Evolutionary conservation across 148 eudicot species (phyloP).

Genomic region (Drosera capensis): DNA sequence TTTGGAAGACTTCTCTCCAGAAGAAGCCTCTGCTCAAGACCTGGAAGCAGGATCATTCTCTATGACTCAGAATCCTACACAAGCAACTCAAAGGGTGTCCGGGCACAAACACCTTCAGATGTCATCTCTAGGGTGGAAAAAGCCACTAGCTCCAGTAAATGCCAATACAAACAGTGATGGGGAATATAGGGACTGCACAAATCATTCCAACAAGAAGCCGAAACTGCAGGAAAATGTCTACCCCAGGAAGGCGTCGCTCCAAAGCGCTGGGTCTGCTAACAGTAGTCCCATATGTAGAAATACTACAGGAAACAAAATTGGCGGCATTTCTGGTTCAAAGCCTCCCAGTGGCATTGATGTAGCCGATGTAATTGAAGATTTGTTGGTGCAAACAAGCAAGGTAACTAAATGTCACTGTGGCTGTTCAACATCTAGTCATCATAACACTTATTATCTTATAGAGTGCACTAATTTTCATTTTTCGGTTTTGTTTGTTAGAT

Average conservation of each 20-base stretch:
- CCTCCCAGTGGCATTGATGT: slow-evolving; percentile 49
- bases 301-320: slow-evolving; percentile 12
- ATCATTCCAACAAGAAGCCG: slow-evolving; percentile 26
- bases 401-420: slow-evolving; percentile 15
- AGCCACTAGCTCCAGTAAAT: slow-evolving; percentile 11
- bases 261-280: slow-evolving; percentile 9
- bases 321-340: slow-evolving; percentile 18
- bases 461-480: too few species aligned
- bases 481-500: not conserved
- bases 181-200: slow-evolving; percentile 13
- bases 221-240: slow-evolving; percentile 18
- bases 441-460: too few species aligned
- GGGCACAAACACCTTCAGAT: slow-evolving; percentile 35
- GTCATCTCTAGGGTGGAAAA: slow-evolving; percentile 25
- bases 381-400: slow-evolving; percentile 88
- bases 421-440: not conserved
- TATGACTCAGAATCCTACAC: slow-evolving; percentile 71
- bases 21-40: slow-evolving; percentile 51
- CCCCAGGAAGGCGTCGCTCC: slow-evolving; percentile 3
- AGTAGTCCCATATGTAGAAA: slow-evolving; percentile 6
- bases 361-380: slow-evolving; percentile 85
- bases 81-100: slow-evolving; percentile 37
- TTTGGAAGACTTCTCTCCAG: slow-evolving; percentile 36
- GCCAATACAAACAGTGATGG: slow-evolving; percentile 6
- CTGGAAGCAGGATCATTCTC: slow-evolving; percentile 57